phyloP scores from a whole-genome alignment of 2,329 filamentous ascomycete species.

The Fusarium decemcellulare region DNA sequence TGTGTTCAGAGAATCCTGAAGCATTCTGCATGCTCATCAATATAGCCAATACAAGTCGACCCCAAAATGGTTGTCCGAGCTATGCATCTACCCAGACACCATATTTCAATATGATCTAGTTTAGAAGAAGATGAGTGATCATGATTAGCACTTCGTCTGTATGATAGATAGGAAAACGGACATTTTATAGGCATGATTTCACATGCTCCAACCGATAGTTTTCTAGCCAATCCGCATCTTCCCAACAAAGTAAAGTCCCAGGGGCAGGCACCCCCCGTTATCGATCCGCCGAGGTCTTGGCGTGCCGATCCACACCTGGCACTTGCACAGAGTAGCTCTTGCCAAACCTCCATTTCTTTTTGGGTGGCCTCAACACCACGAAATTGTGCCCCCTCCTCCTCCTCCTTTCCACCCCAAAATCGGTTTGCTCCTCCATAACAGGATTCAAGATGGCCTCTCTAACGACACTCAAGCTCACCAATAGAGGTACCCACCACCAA shows the following conservation, averaged over 20 bases:
- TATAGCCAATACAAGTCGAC: too few relatives aligned
- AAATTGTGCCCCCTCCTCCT: conserved; percentile 4
- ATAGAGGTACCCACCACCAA: conserved; percentile 51
- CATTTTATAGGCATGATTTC: neutral
- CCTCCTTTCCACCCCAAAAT: conserved; percentile 10
- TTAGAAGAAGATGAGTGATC: too few relatives aligned
- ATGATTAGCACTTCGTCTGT: too few relatives aligned
- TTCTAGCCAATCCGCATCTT: neutral
- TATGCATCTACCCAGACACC: too few relatives aligned
- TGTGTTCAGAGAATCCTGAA: too few relatives aligned
- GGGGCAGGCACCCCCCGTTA: too few relatives aligned
- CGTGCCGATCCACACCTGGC: conserved; percentile 1
- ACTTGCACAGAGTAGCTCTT: neutral
- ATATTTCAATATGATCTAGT: too few relatives aligned
- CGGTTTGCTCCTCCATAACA: conserved; percentile 11
- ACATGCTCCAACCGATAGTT: neutral
- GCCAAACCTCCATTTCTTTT: conserved; percentile 15
- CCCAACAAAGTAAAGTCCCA: neutral
- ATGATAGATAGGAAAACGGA: too few relatives aligned
- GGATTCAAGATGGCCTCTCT: conserved; percentile 47
- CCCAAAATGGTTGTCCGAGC: too few relatives aligned
- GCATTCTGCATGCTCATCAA: too few relatives aligned
- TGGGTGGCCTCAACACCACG: conserved; percentile 33
- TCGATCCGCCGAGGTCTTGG: conserved; percentile 18
- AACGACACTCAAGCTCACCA: conserved; percentile 60